Conservation (phyloP, 345 rosid genomes). For the Populus euphratica region DNA sequence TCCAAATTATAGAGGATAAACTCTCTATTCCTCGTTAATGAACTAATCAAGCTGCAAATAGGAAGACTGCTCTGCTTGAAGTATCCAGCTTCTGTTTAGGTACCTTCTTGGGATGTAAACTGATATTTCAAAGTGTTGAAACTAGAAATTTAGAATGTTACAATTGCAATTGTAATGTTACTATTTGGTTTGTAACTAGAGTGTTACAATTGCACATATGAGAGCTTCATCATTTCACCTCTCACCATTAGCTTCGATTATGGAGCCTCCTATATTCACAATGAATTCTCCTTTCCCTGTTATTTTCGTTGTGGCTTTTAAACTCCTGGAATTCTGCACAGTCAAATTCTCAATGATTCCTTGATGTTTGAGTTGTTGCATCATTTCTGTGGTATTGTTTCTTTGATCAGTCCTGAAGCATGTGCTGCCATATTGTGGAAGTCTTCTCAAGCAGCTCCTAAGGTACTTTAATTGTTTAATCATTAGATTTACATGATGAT, state of each 20-base stretch:
- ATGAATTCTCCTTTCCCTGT: neutral
- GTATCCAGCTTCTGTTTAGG: no score
- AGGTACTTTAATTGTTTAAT: constrained; percentile 15
- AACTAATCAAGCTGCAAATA: no score
- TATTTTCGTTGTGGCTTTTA: neutral
- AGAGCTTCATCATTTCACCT: neutral
- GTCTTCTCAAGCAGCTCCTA: constrained; percentile 28
- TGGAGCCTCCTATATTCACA: neutral
- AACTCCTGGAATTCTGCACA: neutral
- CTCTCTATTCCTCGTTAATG: no score
- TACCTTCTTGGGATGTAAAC: no score
- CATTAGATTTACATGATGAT: neutral
- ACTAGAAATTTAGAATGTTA: neutral
- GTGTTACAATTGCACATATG: neutral
- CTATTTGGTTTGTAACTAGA: no score
- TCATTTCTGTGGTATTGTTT: constrained; percentile 11
- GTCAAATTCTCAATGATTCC: neutral
- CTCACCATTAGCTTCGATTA: neutral
- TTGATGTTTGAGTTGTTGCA: neutral
- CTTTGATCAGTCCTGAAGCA: constrained; percentile 30
- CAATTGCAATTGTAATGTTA: neutral
- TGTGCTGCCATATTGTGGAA: constrained; percentile 34
- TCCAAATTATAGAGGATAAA: no score
- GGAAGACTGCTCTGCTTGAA: no score
- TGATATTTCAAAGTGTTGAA: no score